Percentiles rank a stretch among this genome's conserved stretches.
Evolutionary conservation across 1,139 yeast genomes (phyloP).

Genomic region (Tardiomyces depauwii): DNA sequence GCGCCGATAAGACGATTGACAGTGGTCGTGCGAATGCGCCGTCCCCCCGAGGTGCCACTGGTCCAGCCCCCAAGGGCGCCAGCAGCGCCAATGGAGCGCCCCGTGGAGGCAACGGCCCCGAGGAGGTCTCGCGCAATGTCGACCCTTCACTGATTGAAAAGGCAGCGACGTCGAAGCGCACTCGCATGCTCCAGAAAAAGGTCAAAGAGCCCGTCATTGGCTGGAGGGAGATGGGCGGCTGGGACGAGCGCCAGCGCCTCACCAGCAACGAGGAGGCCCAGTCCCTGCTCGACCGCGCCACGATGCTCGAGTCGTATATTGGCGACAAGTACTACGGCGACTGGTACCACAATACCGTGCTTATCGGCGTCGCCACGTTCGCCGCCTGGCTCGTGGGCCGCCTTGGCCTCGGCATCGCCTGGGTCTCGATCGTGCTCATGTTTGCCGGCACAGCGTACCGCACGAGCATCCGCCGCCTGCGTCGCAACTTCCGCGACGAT

Average conservation of each 20-base stretch:
- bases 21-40: no score
- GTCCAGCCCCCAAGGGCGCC: not conserved
- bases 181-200: conserved; percentile 7
- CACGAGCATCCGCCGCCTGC: conserved; percentile 69
- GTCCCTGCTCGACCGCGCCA: conserved; percentile 51
- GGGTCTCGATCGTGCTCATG: conserved; percentile 61
- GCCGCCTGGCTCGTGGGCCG: conserved; percentile 74
- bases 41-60: not conserved
- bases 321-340: conserved; percentile 77
- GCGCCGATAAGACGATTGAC: not conserved
- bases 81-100: not conserved
- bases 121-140: conserved; percentile 1
- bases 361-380: conserved; percentile 51
- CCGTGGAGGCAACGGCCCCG: not conserved
- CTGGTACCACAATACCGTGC: conserved; percentile 85
- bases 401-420: conserved; percentile 66
- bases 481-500: conserved; percentile 61
- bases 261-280: conserved; percentile 52
- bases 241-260: conserved; percentile 57
- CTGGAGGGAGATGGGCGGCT: conserved; percentile 90
- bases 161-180: conserved; percentile 5
- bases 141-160: conserved; percentile 2
- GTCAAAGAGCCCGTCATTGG: conserved; percentile 36
- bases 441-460: conserved; percentile 60
- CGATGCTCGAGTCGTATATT: conserved; percentile 58